Conservation (phyloP, 495 filamentous ascomycete species). For the Podospora comata region DNA sequence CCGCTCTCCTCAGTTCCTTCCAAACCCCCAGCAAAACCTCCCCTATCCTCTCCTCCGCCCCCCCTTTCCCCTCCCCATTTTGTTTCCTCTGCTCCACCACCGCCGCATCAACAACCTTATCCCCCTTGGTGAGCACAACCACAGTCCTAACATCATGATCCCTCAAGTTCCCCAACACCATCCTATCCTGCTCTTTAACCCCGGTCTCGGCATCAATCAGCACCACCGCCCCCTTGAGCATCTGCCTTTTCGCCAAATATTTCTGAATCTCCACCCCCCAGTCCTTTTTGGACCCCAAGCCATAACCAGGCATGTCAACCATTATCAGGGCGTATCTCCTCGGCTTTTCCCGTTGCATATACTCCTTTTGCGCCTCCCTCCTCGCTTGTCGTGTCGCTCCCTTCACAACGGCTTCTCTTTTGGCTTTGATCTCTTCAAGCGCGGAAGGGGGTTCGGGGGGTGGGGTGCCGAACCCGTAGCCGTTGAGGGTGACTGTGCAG, state of each 20-base stretch:
- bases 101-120: slow-evolving; percentile 48
- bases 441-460: slow-evolving; percentile 23
- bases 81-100: slow-evolving; percentile 9
- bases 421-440: slow-evolving; percentile 7
- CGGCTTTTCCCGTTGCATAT: slow-evolving; percentile 46
- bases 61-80: slow-evolving; percentile 18
- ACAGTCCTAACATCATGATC: slow-evolving; percentile 64
- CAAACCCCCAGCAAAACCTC: slow-evolving; percentile 39
- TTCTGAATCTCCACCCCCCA: slow-evolving; percentile 89
- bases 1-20: slow-evolving; percentile 35
- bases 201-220: slow-evolving; percentile 79
- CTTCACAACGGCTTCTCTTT: neutral
- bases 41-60: slow-evolving; percentile 28
- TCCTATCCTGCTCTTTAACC: slow-evolving; percentile 68
- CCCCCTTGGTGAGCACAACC: slow-evolving; percentile 80
- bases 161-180: slow-evolving; percentile 63
- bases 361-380: slow-evolving; percentile 14
- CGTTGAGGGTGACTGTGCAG: slow-evolving; percentile 77
- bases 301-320: slow-evolving; percentile 95
- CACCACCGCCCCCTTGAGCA: slow-evolving; percentile 78
- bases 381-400: slow-evolving; percentile 4
- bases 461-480: slow-evolving; percentile 66
- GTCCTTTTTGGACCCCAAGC: slow-evolving; percentile 65
- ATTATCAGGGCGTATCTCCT: slow-evolving; percentile 59
- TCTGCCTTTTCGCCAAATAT: slow-evolving; percentile 67